Evolutionary conservation across 139 green algal genomes (phyloP), one percentile per base, ranked within the genome.

Genomic region (Asterochloris erici): DNA sequence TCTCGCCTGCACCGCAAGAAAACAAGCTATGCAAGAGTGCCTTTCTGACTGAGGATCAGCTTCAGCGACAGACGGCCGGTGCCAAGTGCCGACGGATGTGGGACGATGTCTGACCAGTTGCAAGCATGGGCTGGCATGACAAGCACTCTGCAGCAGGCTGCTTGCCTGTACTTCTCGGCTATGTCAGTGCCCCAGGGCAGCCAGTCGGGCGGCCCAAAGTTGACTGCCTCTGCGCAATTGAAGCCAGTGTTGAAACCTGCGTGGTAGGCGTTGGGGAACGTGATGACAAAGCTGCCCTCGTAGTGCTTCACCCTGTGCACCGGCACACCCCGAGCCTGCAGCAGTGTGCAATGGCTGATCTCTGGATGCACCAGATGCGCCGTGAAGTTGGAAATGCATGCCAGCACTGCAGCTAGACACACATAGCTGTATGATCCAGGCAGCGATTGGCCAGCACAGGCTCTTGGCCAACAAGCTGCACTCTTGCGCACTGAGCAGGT

Each of bases 181-280:
- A 90, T 85, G 71, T 92, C 90, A 62, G 83, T 87, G 79, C 93
- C 94, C 77, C 88, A 89, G 9, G 93, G 92, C 66, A 98, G 85
- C 97, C 97, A 99, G 84, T 97, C 90, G 0, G 90, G 81, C 1
- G 95, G 91, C 12, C 91, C 96, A 84, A 98, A 98, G 85, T 98
- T 98, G 47, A 98, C 95, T 1, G 95, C 93, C 88, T 98, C 94
- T 0, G 90, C 89, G 66, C 82, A 88, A 85, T 97, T 97, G 86
- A 96, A 95, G 63, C 85, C 85, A 63, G 84, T 90, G 88, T 96
- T 94, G 87, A 99, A 97, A 73, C 94, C 93, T 10, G 86, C 86
- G 84, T 98, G 95, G 89, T 96, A 98, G 16, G 91, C 88, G 74
- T 93, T 87, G 9, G 96, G 95, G 87, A 98, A 98, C 61, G 95